Conservation (phyloP, 306 rosid genomes). For the Glycine tomentella region DNA sequence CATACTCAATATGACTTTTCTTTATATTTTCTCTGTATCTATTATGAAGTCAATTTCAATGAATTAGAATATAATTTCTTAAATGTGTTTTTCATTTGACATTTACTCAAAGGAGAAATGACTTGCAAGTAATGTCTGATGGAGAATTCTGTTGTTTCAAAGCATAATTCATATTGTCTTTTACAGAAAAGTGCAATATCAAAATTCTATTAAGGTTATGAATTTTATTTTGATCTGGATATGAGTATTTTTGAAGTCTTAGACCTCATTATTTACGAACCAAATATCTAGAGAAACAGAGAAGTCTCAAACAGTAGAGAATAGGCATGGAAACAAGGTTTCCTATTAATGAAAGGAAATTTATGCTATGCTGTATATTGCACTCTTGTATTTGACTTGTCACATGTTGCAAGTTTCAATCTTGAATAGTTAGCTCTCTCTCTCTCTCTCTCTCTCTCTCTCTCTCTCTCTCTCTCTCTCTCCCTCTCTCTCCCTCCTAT, state of each 20-base stretch:
- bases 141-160: constrained; percentile 5
- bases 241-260: background rate
- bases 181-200: background rate
- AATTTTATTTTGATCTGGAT: background rate
- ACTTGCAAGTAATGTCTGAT: constrained; percentile 23
- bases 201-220: constrained; percentile 1
- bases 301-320: background rate
- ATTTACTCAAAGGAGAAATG: constrained; percentile 2
- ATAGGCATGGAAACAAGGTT: background rate
- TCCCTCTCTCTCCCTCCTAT: background rate
- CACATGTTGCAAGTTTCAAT: background rate
- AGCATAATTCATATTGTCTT: constrained; percentile 22
- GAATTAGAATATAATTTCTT: constrained; percentile 9
- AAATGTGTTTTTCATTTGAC: background rate
- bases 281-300: background rate
- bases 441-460: background rate
- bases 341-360: constrained; percentile 8
- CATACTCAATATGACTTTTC: background rate
- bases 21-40: background rate
- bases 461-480: background rate
- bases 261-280: background rate
- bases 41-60: constrained; percentile 1
- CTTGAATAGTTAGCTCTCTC: background rate
- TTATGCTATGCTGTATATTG: constrained; percentile 4
- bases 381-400: constrained; percentile 9